Evolutionary conservation across 805 yeast genomes (phyloP), one percentile per base, ranked within the genome.

Genomic region (Cyberlindnera maritima): DNA sequence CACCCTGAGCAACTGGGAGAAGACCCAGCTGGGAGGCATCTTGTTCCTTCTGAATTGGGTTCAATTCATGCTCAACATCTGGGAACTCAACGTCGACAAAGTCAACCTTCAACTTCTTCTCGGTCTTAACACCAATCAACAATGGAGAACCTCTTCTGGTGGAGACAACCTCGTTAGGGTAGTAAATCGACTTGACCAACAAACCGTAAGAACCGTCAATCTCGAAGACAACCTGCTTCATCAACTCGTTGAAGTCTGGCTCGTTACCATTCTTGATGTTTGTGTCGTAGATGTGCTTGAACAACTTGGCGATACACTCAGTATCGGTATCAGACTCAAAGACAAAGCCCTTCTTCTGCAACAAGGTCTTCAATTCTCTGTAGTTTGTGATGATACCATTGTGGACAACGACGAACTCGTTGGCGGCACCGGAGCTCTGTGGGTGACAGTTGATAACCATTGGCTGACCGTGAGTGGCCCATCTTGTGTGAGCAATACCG

Each of bases 401-500:
- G 75, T 94, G 99, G 43, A 94, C 98, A 54, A 94, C 83, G 37
- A 88, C 81, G 61, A 94, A 94, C 67, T 91, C 96, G 58, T 85
- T 85, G 39, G 69, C 68, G 10, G 79, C 77, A 66, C 89, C 99
- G 1, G 97, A 88, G 55, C 92, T 75, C 65, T 92, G 98, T 41
- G 99, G 99, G 67, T 94, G 99, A 66, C 98, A 94, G 75, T 94
- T 94, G 52, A 68, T 59, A 52, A 77, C 80, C 56, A 80, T 81
- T 48, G 97, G 97, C 60, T 83, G 88, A 69, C 99, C 99, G 68
- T 94, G 99, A 33, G 99, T 94, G 43, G 99, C 99, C 99, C 99
- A 94, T 75, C 99, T 87, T 13, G 99, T 94, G 71, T 94, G 99
- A 20, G 99, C 98, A 66, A 94, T 94, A 64, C 96, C 99, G 50